These are phyloP conservation scores for Nepenthes alata DNA, from an alignment of 179 eudicot species.

Conservation along the genomic window DNA sequence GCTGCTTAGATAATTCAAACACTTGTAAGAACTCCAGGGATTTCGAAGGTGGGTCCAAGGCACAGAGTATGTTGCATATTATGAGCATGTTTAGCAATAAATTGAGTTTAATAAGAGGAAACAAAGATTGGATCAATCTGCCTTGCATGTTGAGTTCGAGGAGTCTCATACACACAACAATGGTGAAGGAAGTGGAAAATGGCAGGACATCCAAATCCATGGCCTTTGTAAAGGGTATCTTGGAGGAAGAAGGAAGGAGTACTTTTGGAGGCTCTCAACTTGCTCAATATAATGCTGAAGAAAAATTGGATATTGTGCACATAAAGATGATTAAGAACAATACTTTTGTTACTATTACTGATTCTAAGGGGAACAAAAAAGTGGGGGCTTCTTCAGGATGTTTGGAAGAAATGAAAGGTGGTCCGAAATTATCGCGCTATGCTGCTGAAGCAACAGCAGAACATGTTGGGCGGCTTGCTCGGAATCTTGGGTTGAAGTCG, in stretches of 20 bases:
- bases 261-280: conserved; percentile 8
- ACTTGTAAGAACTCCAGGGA: not conserved
- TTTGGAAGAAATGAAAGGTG: conserved; percentile 62
- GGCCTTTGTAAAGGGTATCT: conserved; percentile 29
- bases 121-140: not conserved
- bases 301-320: conserved; percentile 70
- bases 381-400: conserved; percentile 51
- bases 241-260: conserved; percentile 19
- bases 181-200: conserved; percentile 27
- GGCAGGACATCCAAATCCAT: conserved; percentile 14
- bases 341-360: conserved; percentile 67
- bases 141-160: conserved; percentile 17
- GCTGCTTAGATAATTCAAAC: not conserved
- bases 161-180: conserved; percentile 40
- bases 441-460: conserved; percentile 86
- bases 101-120: conserved; percentile 7
- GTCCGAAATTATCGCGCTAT: conserved; percentile 49
- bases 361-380: conserved; percentile 75
- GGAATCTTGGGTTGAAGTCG: conserved; percentile 51
- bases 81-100: conserved; percentile 7
- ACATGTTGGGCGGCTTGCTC: conserved; percentile 55
- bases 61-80: not conserved
- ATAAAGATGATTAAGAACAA: conserved; percentile 68
- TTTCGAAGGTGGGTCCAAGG: not conserved
- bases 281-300: conserved; percentile 17